Evolutionary conservation across 2,329 filamentous ascomycete species (phyloP).

Genomic region (Fulvia fulva): DNA sequence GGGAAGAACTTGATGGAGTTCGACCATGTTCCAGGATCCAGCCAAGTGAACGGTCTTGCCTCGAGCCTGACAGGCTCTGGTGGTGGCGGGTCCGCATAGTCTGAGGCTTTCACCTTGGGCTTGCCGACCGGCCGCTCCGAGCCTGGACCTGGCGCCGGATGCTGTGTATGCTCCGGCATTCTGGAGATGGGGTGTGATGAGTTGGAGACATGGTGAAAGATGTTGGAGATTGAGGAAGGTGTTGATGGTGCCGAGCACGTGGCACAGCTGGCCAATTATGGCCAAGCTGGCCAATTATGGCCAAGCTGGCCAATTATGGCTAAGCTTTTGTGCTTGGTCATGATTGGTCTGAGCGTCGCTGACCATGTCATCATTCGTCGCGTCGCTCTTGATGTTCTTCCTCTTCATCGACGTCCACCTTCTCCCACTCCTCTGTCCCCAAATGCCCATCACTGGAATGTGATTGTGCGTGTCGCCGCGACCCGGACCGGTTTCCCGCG

Average conservation of each 20-base stretch:
- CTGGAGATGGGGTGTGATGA: background rate
- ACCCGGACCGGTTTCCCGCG: no score
- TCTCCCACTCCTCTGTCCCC: no score
- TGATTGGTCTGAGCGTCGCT: no score
- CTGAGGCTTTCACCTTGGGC: background rate
- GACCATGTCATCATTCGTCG: no score
- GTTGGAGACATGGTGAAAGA: background rate
- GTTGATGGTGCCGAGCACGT: background rate
- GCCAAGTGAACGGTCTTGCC: conserved; percentile 16
- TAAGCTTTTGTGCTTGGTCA: no score
- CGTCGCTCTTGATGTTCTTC: no score
- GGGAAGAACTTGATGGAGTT: conserved; percentile 17
- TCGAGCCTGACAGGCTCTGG: background rate
- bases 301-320: no score
- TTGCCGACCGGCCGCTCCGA: background rate
- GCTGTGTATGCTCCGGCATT: background rate
- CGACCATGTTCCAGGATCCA: conserved; percentile 23
- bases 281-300: no score
- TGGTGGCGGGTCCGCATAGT: background rate
- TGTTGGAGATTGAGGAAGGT: background rate
- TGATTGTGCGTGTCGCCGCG: no score
- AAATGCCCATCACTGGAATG: no score
- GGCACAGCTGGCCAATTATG: background rate
- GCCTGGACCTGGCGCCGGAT: background rate
- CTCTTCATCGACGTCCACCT: no score